Evolutionary conservation across 2,329 filamentous ascomycete species (phyloP).

Genomic region (Ophiostoma montium): DNA sequence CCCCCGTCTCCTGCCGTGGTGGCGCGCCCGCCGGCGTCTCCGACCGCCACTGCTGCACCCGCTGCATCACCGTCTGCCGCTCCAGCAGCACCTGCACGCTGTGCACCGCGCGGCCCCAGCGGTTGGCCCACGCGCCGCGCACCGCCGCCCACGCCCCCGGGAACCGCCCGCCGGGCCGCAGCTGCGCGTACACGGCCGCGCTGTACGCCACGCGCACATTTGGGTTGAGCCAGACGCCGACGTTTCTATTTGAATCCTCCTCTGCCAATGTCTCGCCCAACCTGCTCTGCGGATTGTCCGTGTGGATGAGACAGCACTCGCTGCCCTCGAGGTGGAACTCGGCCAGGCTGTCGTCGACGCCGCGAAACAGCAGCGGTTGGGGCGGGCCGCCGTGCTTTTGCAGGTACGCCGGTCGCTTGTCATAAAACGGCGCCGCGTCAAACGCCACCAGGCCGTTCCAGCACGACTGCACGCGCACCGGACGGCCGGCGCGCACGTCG

Average conservation of each 20-base stretch:
- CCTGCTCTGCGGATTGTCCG: conserved; percentile 46
- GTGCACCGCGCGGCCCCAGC: conserved; percentile 32
- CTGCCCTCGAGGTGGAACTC: conserved; percentile 54
- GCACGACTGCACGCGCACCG: conserved; percentile 48
- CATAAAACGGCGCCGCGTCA: conserved; percentile 32
- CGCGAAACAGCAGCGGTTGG: conserved; percentile 40
- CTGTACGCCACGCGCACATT: conserved; percentile 55
- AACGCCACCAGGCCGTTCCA: conserved; percentile 50
- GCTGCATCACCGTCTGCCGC: conserved; percentile 23
- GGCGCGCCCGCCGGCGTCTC: conserved; percentile 20
- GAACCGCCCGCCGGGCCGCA: conserved; percentile 28
- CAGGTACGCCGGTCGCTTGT: neutral
- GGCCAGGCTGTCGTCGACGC: conserved; percentile 47
- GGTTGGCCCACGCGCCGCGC: conserved; percentile 43
- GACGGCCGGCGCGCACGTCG: conserved; percentile 33
- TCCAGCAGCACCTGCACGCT: conserved; percentile 25
- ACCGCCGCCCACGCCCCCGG: conserved; percentile 34
- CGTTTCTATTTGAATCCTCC: no score
- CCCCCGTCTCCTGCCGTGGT: conserved; percentile 27
- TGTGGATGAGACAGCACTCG: conserved; percentile 66
- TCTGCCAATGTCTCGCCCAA: neutral
- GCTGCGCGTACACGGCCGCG: conserved; percentile 33
- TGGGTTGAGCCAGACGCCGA: conserved; percentile 55
- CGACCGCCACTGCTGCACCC: conserved; percentile 27
- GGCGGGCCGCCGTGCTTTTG: conserved; percentile 7